These are phyloP conservation scores for Aspergillus fijiensis DNA, from an alignment of 2,329 filamentous ascomycete species.

Conservation along the genomic window DNA sequence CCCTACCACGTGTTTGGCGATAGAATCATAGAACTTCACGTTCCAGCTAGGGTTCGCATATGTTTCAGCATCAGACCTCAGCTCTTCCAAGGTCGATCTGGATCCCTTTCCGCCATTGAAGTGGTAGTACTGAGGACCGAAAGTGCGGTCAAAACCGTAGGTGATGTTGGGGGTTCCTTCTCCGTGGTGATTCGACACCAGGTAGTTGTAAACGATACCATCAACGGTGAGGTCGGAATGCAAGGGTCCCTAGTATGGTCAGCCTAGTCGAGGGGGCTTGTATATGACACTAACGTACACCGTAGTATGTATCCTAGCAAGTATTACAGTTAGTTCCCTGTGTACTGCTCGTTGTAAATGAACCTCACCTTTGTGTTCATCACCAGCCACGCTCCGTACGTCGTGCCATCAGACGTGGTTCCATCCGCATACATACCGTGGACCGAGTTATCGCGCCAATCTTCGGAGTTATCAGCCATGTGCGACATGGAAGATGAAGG, in stretches of 20 bases:
- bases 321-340: neutral
- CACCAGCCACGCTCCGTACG: slow-evolving; percentile 62
- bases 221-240: slow-evolving; percentile 65
- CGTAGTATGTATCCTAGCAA: slow-evolving; percentile 29
- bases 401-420: slow-evolving; percentile 49
- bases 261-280: neutral
- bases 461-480: neutral
- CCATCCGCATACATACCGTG: slow-evolving; percentile 58
- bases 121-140: slow-evolving; percentile 63
- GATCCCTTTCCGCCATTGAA: slow-evolving; percentile 59
- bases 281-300: slow-evolving; percentile 14
- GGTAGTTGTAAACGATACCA: slow-evolving; percentile 66
- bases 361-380: slow-evolving; percentile 62
- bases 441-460: slow-evolving; percentile 58
- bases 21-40: slow-evolving; percentile 62
- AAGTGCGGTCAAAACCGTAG: slow-evolving; percentile 63
- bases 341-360: neutral
- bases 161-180: slow-evolving; percentile 64
- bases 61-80: slow-evolving; percentile 56
- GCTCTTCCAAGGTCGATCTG: slow-evolving; percentile 44
- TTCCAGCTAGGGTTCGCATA: slow-evolving; percentile 57
- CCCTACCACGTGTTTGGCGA: slow-evolving; percentile 59
- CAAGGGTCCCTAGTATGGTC: slow-evolving; percentile 48
- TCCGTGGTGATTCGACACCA: slow-evolving; percentile 63
- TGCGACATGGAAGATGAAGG: neutral